These are phyloP conservation scores for Blepharisma stoltei DNA, from an alignment of 73 alveolate species.

Conservation along the genomic window DNA sequence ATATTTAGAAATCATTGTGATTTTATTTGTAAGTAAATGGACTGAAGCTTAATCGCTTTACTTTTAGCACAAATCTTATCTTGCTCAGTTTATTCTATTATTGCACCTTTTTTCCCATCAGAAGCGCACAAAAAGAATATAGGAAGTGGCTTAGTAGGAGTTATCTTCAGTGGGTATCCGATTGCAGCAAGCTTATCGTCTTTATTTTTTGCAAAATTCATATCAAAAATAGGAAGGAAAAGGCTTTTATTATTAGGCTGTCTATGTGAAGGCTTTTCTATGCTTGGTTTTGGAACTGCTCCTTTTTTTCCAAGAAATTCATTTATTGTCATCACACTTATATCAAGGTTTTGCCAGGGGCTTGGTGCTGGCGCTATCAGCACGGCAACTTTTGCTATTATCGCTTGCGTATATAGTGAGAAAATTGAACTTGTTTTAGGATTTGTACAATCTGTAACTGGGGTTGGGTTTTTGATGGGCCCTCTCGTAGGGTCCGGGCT, in stretches of 20 bases:
- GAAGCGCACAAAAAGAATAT: constrained; percentile 1
- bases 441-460: not conserved
- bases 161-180: not conserved
- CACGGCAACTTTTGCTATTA: not conserved
- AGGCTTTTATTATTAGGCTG: not conserved
- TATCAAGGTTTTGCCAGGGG: not conserved
- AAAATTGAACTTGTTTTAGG: not conserved
- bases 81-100: not conserved
- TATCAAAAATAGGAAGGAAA: not conserved
- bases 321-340: not conserved
- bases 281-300: not conserved
- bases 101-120: constrained; percentile 1
- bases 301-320: not conserved
- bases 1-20: no score
- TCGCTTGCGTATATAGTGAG: not conserved
- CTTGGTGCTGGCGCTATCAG: constrained; percentile 17
- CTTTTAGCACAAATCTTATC: not conserved
- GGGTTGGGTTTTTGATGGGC: constrained; percentile 9
- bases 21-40: no score
- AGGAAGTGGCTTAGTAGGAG: not conserved
- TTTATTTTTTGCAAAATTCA: not conserved
- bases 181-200: not conserved
- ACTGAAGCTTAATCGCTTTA: not conserved
- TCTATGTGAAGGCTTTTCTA: not conserved
- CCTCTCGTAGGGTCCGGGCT: not conserved